Conservation (phyloP, 2,329 filamentous ascomycete species). For the Cladorrhinum sp. region DNA sequence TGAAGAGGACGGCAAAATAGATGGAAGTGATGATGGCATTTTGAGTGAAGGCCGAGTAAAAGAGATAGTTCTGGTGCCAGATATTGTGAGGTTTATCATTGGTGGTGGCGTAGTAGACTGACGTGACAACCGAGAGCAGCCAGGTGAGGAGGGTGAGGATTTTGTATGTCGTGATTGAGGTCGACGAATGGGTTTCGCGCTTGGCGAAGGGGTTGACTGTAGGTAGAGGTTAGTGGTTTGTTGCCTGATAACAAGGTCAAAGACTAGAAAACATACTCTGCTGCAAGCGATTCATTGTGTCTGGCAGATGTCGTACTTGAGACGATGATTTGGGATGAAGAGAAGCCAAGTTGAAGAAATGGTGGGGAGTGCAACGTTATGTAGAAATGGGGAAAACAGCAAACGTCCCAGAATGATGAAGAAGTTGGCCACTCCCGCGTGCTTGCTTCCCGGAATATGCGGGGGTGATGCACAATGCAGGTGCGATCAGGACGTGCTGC, state of each 20-base stretch:
- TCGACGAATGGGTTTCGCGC: conserved; percentile 61
- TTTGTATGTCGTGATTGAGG: conserved; percentile 69
- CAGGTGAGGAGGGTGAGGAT: conserved; percentile 71
- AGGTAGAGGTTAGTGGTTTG: not conserved
- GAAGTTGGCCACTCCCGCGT: not conserved
- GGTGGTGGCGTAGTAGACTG: conserved; percentile 70
- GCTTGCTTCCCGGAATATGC: not conserved
- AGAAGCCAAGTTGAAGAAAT: not conserved
- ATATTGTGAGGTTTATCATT: conserved; percentile 64
- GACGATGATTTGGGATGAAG: not conserved
- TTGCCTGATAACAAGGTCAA: not conserved
- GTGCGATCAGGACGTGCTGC: not conserved
- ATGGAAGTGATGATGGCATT: conserved; percentile 63
- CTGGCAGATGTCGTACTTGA: not conserved
- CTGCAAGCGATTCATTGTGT: conserved; percentile 18
- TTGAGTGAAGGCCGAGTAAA: conserved; percentile 71
- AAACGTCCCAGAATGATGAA: not conserved
- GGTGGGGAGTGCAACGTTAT: not conserved
- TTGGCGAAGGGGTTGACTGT: conserved; percentile 74
- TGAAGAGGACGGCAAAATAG: conserved; percentile 66
- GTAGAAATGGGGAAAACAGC: not conserved
- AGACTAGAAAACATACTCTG: conserved; percentile 8
- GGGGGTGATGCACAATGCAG: not conserved
- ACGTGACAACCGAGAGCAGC: conserved; percentile 67
- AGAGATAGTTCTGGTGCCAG: conserved; percentile 68